Evolutionary conservation across 352 stramenopile species (phyloP), one percentile per base, ranked within the genome.

Genomic region (Phytopythium chamaehyphon): DNA sequence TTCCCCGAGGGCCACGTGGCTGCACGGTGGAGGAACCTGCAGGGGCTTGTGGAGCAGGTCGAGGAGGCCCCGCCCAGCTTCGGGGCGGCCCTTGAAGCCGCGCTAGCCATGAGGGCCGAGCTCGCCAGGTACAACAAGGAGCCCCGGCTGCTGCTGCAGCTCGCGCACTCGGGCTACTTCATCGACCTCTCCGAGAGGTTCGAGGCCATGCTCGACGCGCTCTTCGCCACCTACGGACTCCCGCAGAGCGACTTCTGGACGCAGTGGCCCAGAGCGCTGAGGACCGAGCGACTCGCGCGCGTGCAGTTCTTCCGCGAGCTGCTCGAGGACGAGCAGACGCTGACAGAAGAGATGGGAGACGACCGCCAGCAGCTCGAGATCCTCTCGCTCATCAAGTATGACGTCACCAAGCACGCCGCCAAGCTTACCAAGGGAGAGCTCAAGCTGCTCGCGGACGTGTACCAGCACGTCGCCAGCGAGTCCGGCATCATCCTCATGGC

Each of bases 131-230:
- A 71, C 54, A 58, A 71, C 51, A 64, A 58, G 43, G 59, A 67
- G 51, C 35, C 49, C 26, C 62, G 65, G 7, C 47, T 64, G 50
- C 47, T 71, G 33, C 44, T 71, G 37, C 65, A 67, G 59, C 35
- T 71, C 36, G 62, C 62, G 28, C 59, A 71, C 54, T 67, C 62
- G n/a, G 59, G 59, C 5, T 57, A 57, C 37, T 54, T 71, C 9
- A 47, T 54, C 28, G 50, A 59, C 28, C 59, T 71, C 24, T 44
- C 65, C 50, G 59, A 71, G 42, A 54, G 62, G 3, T 64, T 52
- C 14, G 46, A 52, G 31, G 33, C 46, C 31, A 40, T 40, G 46
- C 19, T 52, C 9, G 46, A 52, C 33, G 46, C 46, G 46, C 46
- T 52, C 9, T 52, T 52, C 33, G 46, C 28, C 18, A 52, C 46